phyloP scores from a whole-genome alignment of 2,329 filamentous ascomycete species.

The Emergomyces africanus region DNA sequence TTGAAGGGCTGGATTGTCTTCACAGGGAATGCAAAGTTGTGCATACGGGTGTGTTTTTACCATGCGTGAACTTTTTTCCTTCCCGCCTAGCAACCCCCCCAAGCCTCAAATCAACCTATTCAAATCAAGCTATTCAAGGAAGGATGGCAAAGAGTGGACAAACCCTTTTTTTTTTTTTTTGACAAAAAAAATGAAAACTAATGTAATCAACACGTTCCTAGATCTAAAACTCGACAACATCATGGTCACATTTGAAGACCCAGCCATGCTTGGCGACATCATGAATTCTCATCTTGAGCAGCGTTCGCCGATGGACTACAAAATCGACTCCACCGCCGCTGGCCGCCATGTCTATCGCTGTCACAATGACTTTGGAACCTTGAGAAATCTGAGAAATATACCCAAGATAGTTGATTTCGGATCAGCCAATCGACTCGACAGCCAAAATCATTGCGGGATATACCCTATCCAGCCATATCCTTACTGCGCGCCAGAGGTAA shows the following conservation, averaged over 20 bases:
- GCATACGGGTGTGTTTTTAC: slow-evolving; percentile 27
- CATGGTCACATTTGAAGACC: slow-evolving; percentile 8
- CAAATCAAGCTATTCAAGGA: no score
- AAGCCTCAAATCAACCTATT: no score
- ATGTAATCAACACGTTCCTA: background rate
- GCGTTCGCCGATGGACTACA: slow-evolving; percentile 6
- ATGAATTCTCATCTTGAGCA: slow-evolving; percentile 1
- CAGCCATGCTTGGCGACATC: slow-evolving; percentile 3
- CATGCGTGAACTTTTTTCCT: no score
- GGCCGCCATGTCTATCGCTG: slow-evolving; percentile 13
- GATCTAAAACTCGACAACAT: slow-evolving; percentile 10
- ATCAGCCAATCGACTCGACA: slow-evolving; percentile 14
- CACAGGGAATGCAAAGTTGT: slow-evolving; percentile 26
- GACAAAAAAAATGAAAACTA: no score
- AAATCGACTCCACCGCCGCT: slow-evolving; percentile 6
- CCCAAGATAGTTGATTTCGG: slow-evolving; percentile 16
- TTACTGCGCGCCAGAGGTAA: slow-evolving; percentile 14
- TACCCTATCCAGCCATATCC: slow-evolving; percentile 19
- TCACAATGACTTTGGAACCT: slow-evolving; percentile 14
- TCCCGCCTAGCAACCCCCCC: no score
- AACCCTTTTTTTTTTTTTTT: no score
- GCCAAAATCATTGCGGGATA: slow-evolving; percentile 25
- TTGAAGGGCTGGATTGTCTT: slow-evolving; percentile 27
- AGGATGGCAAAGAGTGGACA: background rate
- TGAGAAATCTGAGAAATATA: slow-evolving; percentile 9